phyloP scores from a whole-genome alignment of 495 filamentous ascomycete genomes.

The Trichoderma virens region DNA sequence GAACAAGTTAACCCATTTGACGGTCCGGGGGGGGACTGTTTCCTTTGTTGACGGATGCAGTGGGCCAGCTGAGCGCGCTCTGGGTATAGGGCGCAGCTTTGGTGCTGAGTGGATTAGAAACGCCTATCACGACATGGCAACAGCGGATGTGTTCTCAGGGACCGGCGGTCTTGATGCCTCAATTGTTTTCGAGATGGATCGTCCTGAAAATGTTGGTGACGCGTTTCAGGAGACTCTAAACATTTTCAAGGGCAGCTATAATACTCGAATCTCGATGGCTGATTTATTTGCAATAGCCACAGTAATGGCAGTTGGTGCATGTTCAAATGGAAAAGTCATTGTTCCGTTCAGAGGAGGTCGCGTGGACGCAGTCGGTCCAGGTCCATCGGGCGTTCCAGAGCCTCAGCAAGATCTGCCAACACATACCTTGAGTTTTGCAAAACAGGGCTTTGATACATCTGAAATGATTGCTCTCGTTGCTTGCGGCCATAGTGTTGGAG shows the following conservation, averaged over 20 bases:
- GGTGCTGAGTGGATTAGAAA: conserved; percentile 39
- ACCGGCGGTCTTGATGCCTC: conserved; percentile 28
- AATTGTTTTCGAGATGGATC: conserved; percentile 24
- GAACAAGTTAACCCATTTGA: not conserved
- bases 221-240: conserved; percentile 33
- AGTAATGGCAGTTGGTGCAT: conserved; percentile 6
- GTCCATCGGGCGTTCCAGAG: conserved; percentile 32
- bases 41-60: not conserved
- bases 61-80: not conserved
- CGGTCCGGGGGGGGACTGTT: not conserved
- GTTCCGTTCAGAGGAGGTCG: conserved; percentile 32
- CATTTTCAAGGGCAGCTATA: conserved; percentile 14
- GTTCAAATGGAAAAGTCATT: conserved; percentile 27
- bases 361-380: conserved; percentile 34
- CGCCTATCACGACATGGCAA: conserved; percentile 33
- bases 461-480: conserved; percentile 34
- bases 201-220: conserved; percentile 27
- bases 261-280: conserved; percentile 9
- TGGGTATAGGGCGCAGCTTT: not conserved
- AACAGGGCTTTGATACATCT: conserved; percentile 18
- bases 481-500: conserved; percentile 21
- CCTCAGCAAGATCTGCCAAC: conserved; percentile 18
- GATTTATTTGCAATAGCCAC: conserved; percentile 13
- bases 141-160: conserved; percentile 20
- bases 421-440: conserved; percentile 16